Evolutionary conservation across 179 eudicot species (phyloP), one percentile per base, ranked within the genome.

Genomic region (Carnegiea gigantea): DNA sequence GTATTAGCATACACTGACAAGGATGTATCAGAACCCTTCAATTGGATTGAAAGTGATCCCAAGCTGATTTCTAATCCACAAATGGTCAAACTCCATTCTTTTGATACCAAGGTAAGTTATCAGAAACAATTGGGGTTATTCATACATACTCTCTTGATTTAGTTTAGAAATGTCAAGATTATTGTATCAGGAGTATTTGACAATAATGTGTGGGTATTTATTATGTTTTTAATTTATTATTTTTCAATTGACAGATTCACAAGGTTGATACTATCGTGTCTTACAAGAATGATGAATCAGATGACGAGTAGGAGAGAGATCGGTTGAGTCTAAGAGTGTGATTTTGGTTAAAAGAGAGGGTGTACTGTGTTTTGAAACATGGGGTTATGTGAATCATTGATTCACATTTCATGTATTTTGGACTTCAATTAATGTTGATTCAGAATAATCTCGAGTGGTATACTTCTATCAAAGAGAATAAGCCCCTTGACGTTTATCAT

Each of bases 11-110:
- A 51, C 57, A 51, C 98, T 4, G 99, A 95, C 77, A 90, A 82
- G 77, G 99, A 95, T 87, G 90, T 89, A 73, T 89, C 85, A 33
- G 97, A 90, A 9, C 99, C 99, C 7, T 86, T 95, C 73, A 92
- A 98, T 75, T 95, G 99, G 99, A 81, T 88, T 78, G 99, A 95
- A 89, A 95, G 98, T 84, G 99, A 95, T 80, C 93, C 99, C 13
- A 95, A 94, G 82, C 84, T 95, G 86, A 95, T 95, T 68, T 79
- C 86, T 10, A 94, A 95, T 81, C 99, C 98, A 38, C 94, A 94
- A 77, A 95, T 95, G 99, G 99, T 95, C 85, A 95, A 95, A 78
- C 70, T 95, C 85, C 99, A 95, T 81, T 88, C 94, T 78, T 95
- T 95, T 81, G 98, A 95, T 82, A 95, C 99, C 71, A 95, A 91